These are phyloP conservation scores for Strobilomyces echinocephalus DNA, from an alignment of 768 basidiomycete genomes.

Conservation along the genomic window DNA sequence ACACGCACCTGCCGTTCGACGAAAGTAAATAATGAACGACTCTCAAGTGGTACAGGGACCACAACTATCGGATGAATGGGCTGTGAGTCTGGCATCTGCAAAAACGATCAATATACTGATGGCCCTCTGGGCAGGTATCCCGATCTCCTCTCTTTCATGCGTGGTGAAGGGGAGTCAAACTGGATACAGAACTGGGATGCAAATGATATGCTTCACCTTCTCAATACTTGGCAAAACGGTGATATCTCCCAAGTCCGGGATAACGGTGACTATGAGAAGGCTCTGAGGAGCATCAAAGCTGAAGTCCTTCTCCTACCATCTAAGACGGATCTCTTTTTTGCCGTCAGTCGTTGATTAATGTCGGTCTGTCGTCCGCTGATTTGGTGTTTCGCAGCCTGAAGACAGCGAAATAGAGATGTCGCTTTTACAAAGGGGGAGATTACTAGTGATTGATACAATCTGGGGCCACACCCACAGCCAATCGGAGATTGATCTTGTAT, in stretches of 20 bases:
- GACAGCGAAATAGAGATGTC: conserved; percentile 46
- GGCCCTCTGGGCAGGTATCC: conserved; percentile 35
- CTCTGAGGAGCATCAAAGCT: conserved; percentile 42
- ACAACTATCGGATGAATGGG: conserved; percentile 39
- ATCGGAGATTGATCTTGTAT: conserved; percentile 9
- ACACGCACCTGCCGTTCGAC: conserved; percentile 81
- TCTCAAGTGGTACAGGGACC: conserved; percentile 49
- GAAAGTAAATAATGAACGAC: conserved; percentile 22
- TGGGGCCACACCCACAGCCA: conserved; percentile 19
- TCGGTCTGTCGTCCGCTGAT: background rate
- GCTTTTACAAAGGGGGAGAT: conserved; percentile 36
- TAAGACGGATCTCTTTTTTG: conserved; percentile 55
- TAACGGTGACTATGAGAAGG: conserved; percentile 38
- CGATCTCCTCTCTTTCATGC: conserved; percentile 44
- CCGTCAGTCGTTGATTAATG: conserved; percentile 28
- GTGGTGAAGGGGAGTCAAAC: conserved; percentile 44
- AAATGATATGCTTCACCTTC: conserved; percentile 47
- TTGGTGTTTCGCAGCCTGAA: conserved; percentile 37
- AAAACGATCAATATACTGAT: background rate
- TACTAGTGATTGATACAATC: conserved; percentile 40
- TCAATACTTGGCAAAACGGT: conserved; percentile 47
- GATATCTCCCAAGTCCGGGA: conserved; percentile 45
- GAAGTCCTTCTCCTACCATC: conserved; percentile 52
- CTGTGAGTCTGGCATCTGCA: conserved; percentile 21
- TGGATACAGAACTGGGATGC: conserved; percentile 47